Evolutionary conservation across 805 yeast species (phyloP), one percentile per base, ranked within the genome.

Genomic region (Starmerella powellii): DNA sequence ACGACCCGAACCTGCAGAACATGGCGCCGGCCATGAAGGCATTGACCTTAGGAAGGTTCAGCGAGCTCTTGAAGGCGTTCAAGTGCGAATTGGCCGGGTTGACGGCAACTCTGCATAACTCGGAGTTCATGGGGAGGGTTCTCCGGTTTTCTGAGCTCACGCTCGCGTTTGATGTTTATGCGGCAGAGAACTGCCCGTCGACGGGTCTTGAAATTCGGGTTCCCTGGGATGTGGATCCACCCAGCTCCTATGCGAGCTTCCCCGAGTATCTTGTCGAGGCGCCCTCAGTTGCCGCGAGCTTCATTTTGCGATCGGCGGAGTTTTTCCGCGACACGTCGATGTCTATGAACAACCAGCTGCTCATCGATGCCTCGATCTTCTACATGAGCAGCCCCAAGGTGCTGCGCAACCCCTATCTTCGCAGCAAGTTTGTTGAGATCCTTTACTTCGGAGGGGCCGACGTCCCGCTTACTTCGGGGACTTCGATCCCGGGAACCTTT

Each of bases 401-500:
- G 75, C 69, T 91, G 38, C 83, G 91, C 41, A 91, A 91, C 56
- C 98, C 98, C 0, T 95, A 91, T 64, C 70, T 91, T 64, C 88
- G 91, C 55, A 78, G 93, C 16, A 74, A 79, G 54, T 64, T 91
- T 39, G 80, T 84, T 17, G 95, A 88, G 58, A 69, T 84, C 20
- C 65, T 91, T 40, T 85, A 80, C 52, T 66, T 70, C 48, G 97
- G 97, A 10, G 54, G 62, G 3, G 54, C 60, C 27, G 82, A 76
- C 24, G 63, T 68, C 23, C 63, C 64, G 19, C 78, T 83, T 2
- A 38, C 34, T 15, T 46, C 40, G 32, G 58, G 60, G 21, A 41
- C 44, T 18, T 40, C 47, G 23, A 21, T 48, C n/a, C 56, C 54
- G 4, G 98, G 97, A 0, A 79, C 79, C 47, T 74, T 86, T 72